A percentile compares a stretch with the other conserved stretches of the same genome.
Evolutionary conservation across 1,139 yeast species (phyloP).

Genomic region (Eremothecium coryli): DNA sequence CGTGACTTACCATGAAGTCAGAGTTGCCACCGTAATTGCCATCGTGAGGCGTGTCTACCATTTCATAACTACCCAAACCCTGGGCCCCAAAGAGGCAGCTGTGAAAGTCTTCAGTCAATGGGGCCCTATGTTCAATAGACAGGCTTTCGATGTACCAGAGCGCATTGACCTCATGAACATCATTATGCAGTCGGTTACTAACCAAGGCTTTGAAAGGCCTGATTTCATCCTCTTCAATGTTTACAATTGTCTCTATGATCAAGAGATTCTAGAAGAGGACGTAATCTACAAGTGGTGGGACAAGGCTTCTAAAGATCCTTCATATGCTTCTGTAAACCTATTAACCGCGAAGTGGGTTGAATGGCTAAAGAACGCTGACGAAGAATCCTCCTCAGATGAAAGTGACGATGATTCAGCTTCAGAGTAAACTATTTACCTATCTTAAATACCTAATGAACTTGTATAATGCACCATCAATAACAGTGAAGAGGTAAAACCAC

Average conservation of each 20-base stretch:
- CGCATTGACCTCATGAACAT: conserved; percentile 62
- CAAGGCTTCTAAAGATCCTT: conserved; percentile 36
- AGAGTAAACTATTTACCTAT: conserved; percentile 2
- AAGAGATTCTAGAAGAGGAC: conserved; percentile 76
- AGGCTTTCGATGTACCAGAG: conserved; percentile 72
- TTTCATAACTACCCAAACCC: conserved; percentile 65
- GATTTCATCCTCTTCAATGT: conserved; percentile 44
- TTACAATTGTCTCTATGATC: conserved; percentile 62
- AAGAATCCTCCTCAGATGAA: conserved; percentile 46
- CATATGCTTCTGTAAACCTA: conserved; percentile 42
- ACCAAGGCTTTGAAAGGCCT: conserved; percentile 25
- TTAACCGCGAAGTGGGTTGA: conserved; percentile 67
- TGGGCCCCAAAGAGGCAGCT: conserved; percentile 67
- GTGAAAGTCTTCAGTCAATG: conserved; percentile 66
- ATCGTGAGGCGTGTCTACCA: conserved; percentile 59
- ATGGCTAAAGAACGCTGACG: conserved; percentile 86
- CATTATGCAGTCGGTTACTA: conserved; percentile 33
- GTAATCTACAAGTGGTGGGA: conserved; percentile 78
- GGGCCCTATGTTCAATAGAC: conserved; percentile 72
- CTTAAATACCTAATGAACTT: background rate
- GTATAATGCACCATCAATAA: too few relatives aligned
- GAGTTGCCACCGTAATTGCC: conserved; percentile 71
- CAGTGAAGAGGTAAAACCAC: too few relatives aligned
- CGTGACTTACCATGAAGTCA: conserved; percentile 86
- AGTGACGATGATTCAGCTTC: conserved; percentile 20